These are phyloP conservation scores for Phytophthora litchii DNA, from an alignment of 352 stramenopile genomes.

Conservation along the genomic window DNA sequence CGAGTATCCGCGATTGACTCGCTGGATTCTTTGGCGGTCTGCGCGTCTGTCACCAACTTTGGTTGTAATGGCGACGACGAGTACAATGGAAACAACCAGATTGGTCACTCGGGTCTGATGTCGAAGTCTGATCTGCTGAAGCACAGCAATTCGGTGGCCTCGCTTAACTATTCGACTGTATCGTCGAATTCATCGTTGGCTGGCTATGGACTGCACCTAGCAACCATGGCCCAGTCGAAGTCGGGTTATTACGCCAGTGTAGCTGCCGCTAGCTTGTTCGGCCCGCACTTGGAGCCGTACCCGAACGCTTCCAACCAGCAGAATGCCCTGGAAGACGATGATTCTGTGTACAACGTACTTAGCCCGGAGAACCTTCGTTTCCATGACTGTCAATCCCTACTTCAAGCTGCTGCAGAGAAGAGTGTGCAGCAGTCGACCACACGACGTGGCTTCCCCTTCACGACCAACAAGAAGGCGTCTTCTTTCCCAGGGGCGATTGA, in stretches of 20 bases:
- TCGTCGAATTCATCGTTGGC: conserved; percentile 52
- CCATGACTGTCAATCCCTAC: conserved; percentile 42
- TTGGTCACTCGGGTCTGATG: conserved; percentile 22
- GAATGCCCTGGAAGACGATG: conserved; percentile 16
- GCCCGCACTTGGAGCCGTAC: conserved; percentile 40
- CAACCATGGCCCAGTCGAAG: conserved; percentile 43
- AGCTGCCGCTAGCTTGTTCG: conserved; percentile 37
- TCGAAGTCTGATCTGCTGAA: conserved; percentile 32
- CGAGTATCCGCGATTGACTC: conserved; percentile 31
- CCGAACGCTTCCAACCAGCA: conserved; percentile 33
- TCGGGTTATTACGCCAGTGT: conserved; percentile 34
- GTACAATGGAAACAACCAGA: conserved; percentile 39
- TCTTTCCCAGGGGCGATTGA: conserved; percentile 38
- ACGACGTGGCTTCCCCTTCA: conserved; percentile 32
- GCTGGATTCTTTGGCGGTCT: conserved; percentile 39
- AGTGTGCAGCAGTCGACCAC: conserved; percentile 15
- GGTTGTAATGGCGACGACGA: conserved; percentile 25
- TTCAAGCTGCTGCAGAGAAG: conserved; percentile 36
- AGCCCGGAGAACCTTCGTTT: conserved; percentile 46
- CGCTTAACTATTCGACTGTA: conserved; percentile 51
- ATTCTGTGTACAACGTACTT: conserved; percentile 34
- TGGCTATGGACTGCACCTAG: conserved; percentile 45
- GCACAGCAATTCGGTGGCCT: conserved; percentile 44
- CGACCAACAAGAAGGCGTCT: conserved; percentile 21
- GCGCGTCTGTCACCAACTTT: conserved; percentile 34